Conservation (phyloP, 1,284 basidiomycete species). For the Termitomyces sp. region DNA sequence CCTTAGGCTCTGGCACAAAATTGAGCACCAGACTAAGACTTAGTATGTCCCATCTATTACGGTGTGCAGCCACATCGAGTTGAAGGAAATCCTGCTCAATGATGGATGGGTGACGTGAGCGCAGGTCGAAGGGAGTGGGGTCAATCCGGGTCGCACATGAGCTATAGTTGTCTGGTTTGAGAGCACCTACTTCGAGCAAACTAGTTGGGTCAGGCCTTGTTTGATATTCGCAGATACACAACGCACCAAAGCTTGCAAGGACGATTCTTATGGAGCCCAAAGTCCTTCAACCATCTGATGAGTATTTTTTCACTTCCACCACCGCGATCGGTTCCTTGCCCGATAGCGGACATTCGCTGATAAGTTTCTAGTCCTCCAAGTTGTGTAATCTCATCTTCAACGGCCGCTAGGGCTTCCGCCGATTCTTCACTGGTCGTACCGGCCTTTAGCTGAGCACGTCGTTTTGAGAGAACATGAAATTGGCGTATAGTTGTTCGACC, state of each 20-base stretch:
- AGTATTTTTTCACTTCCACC: constrained; percentile 81
- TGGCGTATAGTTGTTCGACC: constrained; percentile 61
- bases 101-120: constrained; percentile 75
- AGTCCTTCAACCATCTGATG: constrained; percentile 66
- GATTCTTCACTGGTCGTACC: constrained; percentile 18
- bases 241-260: constrained; percentile 39
- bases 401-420: constrained; percentile 34
- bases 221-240: neutral
- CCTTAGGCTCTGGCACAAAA: constrained; percentile 72
- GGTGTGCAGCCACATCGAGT: constrained; percentile 45
- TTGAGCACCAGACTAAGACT: constrained; percentile 86
- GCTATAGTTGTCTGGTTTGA: constrained; percentile 77
- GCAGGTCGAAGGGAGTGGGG: constrained; percentile 72
- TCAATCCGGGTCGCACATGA: constrained; percentile 66
- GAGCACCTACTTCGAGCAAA: constrained; percentile 81
- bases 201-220: constrained; percentile 32
- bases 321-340: constrained; percentile 75
- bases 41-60: constrained; percentile 65
- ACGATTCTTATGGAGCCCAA: constrained; percentile 32
- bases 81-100: constrained; percentile 77
- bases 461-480: constrained; percentile 68
- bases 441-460: constrained; percentile 42
- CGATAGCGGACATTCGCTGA: constrained; percentile 75
- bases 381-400: constrained; percentile 56
- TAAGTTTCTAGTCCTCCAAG: constrained; percentile 76